These are phyloP conservation scores for Cylindrotheca fusiformis DNA, from an alignment of 108 stramenopile genomes.

Conservation along the genomic window DNA sequence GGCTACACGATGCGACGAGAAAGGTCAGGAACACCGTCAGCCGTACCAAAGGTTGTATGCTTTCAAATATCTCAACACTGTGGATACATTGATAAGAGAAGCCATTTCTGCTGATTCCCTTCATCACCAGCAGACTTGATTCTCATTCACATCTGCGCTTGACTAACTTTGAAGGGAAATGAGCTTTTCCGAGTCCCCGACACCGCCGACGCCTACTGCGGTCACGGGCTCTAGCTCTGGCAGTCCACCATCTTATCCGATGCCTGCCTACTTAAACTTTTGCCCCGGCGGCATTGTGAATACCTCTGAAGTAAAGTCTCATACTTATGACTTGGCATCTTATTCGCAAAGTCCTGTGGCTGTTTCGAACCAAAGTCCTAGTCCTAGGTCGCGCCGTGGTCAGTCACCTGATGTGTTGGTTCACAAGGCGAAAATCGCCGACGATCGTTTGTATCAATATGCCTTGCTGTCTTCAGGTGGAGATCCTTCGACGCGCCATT, in stretches of 20 bases:
- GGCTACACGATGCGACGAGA: no score
- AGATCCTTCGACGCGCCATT: conserved; percentile 26
- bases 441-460: conserved; percentile 40
- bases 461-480: not conserved
- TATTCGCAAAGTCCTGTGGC: conserved; percentile 2
- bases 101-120: no score
- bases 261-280: conserved; percentile 72
- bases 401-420: conserved; percentile 35
- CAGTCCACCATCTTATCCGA: conserved; percentile 55
- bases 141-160: no score
- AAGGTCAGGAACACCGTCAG: no score
- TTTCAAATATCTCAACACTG: no score
- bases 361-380: not conserved
- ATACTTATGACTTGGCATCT: not conserved
- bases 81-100: no score
- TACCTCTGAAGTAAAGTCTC: not conserved
- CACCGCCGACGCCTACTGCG: no score
- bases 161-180: no score
- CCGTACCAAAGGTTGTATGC: no score
- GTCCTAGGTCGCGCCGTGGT: not conserved
- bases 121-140: no score
- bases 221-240: no score
- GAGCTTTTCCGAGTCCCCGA: no score
- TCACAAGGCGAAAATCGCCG: conserved; percentile 48
- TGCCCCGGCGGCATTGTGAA: conserved; percentile 54